Evolutionary conservation across 306 rosid species (phyloP), one percentile per base, ranked within the genome.

Genomic region (Lathyrus oleraceus): DNA sequence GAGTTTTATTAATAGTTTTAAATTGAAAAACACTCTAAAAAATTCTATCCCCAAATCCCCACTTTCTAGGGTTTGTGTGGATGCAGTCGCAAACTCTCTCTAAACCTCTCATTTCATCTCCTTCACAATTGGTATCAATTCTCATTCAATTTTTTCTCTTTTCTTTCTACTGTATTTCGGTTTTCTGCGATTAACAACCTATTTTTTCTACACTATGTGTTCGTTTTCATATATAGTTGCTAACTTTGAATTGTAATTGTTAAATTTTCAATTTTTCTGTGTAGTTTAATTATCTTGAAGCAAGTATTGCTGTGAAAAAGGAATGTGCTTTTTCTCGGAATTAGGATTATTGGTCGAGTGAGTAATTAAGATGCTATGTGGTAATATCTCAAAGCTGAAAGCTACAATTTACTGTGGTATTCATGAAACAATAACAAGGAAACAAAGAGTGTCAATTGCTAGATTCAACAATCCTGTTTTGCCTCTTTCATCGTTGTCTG

Each of bases 361-460:
- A 19, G 6, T 54, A 5, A 79, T 52, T 87, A 78, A 84, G 81
- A 90, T 94, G 97, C 82, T 72, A 77, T 59, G 87, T 75, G 79
- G 85, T 72, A 53, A 82, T 65, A 40, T 85, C 17, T 79, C 83
- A 28, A 88, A 73, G 88, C 74, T 90, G 74, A 85, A 87, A 74
- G 57, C 83, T 78, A 44, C 84, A 43, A 10, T 84, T 72, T 75
- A 53, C 76, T 71, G 77, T 79, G 67, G 82, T 51, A 60, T 88
- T 70, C 45, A 38, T 64, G 73, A 69, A 62, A 82, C 82, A 58
- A 38, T 78, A 60, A 76, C 83, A 42, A 40, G 51, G 35, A 78
- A 61, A 69, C 75, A 58, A 65, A 73, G 68, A 38, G 69, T 85
- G 20, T 56, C 72, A 48, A 67, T 81, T 51, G 77, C 78, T 53